phyloP scores from a whole-genome alignment of 164 flowering plant genomes.

The Hamamelis virginiana region DNA sequence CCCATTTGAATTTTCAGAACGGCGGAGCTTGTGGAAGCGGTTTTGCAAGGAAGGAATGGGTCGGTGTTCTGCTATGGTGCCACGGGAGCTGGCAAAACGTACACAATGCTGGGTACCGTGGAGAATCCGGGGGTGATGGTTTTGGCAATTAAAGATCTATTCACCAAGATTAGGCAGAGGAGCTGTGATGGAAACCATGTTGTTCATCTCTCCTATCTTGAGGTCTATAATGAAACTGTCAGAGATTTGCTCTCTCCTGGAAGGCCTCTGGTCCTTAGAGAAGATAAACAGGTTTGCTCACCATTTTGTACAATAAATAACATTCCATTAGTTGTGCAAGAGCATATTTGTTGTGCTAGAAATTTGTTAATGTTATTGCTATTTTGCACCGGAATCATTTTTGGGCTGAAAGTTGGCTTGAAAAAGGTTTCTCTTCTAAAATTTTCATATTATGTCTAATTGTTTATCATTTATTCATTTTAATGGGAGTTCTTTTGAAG shows the following conservation, averaged over 20 bases:
- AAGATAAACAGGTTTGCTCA: conserved; percentile 75
- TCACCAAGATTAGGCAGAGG: conserved; percentile 73
- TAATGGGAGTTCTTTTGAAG: too few species aligned
- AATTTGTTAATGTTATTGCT: neutral
- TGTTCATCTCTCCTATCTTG: conserved; percentile 93
- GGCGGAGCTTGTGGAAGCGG: conserved; percentile 84
- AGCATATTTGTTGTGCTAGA: too few species aligned
- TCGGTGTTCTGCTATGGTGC: conserved; percentile 97
- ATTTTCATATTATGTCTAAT: neutral
- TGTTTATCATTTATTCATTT: too few species aligned
- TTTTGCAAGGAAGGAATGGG: conserved; percentile 86
- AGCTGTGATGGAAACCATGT: conserved; percentile 85
- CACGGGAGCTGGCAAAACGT: conserved; percentile 96
- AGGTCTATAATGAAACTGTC: conserved; percentile 92
- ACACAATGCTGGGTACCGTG: conserved; percentile 90
- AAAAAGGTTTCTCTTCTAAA: neutral
- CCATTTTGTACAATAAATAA: neutral
- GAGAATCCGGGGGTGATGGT: conserved; percentile 97
- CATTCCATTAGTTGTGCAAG: too few species aligned
- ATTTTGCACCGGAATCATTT: neutral
- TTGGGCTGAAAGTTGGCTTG: neutral
- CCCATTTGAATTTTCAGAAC: conserved; percentile 52
- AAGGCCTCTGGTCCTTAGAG: conserved; percentile 88
- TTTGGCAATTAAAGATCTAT: conserved; percentile 88
- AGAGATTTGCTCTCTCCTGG: conserved; percentile 92